Evolutionary conservation across 768 basidiomycete genomes (phyloP).

Genomic region (Lactarius hengduanensis): DNA sequence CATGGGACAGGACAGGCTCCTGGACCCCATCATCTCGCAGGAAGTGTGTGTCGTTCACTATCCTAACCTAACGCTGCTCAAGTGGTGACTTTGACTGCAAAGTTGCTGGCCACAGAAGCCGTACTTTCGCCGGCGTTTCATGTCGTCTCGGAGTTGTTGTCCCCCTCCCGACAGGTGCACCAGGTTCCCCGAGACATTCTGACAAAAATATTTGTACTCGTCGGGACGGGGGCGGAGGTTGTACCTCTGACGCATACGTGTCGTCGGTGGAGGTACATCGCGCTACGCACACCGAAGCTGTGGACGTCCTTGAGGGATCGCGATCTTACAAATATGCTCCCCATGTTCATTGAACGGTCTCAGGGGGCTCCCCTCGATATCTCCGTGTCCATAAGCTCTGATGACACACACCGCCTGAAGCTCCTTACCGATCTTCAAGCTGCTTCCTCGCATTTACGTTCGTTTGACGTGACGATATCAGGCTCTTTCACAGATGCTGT

Average conservation of each 20-base stretch:
- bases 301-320: conserved; percentile 6
- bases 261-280: conserved; percentile 10
- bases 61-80: conserved; percentile 2
- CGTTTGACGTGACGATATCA: conserved; percentile 9
- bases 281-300: conserved; percentile 5
- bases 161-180: conserved; percentile 11
- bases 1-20: conserved; percentile 1
- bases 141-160: conserved; percentile 2
- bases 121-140: conserved; percentile 17
- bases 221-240: conserved; percentile 13
- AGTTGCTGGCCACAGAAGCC: conserved; percentile 12
- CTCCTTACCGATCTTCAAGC: conserved; percentile 14
- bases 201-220: conserved; percentile 5
- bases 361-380: conserved; percentile 8
- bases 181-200: conserved; percentile 5
- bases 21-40: conserved; percentile 3
- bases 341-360: conserved; percentile 7
- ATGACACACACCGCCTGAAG: conserved; percentile 4
- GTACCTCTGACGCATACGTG: conserved; percentile 13
- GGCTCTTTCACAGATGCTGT: conserved; percentile 6
- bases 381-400: background rate
- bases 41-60: conserved; percentile 14
- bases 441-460: conserved; percentile 13
- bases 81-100: background rate
- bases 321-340: conserved; percentile 12